These are phyloP conservation scores for Mortierella sp. DNA, from an alignment of 371 early-diverging fungal species.

Conservation along the genomic window DNA sequence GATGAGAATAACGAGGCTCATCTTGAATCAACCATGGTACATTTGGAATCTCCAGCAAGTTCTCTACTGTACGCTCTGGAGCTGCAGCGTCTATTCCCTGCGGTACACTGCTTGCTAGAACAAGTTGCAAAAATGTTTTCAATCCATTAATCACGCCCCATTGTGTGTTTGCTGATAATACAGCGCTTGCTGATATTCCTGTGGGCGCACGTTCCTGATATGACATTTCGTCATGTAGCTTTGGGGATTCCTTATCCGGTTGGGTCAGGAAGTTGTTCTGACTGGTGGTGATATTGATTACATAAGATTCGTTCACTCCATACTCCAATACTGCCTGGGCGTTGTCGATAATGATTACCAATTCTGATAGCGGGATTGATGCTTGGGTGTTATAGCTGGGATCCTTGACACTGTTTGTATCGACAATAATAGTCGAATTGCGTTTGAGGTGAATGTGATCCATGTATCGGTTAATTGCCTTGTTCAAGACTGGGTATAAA, in stretches of 20 bases:
- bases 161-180: conserved; percentile 69
- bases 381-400: no score
- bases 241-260: neutral
- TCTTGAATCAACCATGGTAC: conserved; percentile 76
- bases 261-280: neutral
- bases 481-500: conserved; percentile 20
- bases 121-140: conserved; percentile 81
- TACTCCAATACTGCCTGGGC: conserved; percentile 28
- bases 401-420: neutral
- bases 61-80: conserved; percentile 7
- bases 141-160: conserved; percentile 84
- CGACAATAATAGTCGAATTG: conserved; percentile 20
- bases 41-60: conserved; percentile 41
- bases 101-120: conserved; percentile 48
- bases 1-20: conserved; percentile 74
- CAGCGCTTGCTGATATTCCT: conserved; percentile 23
- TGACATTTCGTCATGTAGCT: neutral
- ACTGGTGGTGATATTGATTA: conserved; percentile 15
- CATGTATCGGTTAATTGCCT: conserved; percentile 39
- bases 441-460: conserved; percentile 40
- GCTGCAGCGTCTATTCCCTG: conserved; percentile 15
- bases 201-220: neutral
- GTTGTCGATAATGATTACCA: conserved; percentile 25
- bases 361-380: conserved; percentile 9
- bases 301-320: conserved; percentile 41